A percentile compares a stretch with the other conserved stretches of the same genome.
Conservation (phyloP, 306 rosid genomes). For the Begonia fuchsioides region DNA sequence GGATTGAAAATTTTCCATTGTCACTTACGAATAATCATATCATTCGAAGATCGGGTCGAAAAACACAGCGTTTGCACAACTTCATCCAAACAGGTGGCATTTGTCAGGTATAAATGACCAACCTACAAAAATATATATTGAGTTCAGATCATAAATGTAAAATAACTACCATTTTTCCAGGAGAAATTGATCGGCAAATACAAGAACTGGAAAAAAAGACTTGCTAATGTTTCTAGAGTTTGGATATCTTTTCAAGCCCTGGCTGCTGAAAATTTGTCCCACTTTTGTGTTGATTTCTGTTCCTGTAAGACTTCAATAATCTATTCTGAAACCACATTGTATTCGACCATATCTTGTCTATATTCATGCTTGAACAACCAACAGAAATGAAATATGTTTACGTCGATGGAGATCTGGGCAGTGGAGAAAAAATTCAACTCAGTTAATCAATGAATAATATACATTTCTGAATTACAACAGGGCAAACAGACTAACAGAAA, state of each 20-base stretch:
- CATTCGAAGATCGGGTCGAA: constrained; percentile 51
- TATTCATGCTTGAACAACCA: too few relatives aligned
- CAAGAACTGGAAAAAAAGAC: constrained; percentile 21
- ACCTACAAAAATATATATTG: constrained; percentile 27
- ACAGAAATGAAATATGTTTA: too few relatives aligned
- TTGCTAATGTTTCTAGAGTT: constrained; percentile 61
- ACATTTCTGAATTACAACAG: too few relatives aligned
- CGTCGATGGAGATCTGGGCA: too few relatives aligned
- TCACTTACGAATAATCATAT: constrained; percentile 36
- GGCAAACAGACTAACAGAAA: too few relatives aligned
- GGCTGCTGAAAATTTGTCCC: not conserved
- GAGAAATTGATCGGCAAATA: constrained; percentile 5
- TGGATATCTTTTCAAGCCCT: not conserved
- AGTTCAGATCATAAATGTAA: not conserved
- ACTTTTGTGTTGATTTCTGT: too few relatives aligned
- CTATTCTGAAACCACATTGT: too few relatives aligned
- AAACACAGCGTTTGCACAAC: constrained; percentile 70
- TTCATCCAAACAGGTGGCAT: constrained; percentile 65
- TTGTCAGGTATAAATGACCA: constrained; percentile 72
- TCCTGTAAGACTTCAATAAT: too few relatives aligned
- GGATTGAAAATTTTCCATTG: constrained; percentile 1
- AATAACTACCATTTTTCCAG: not conserved
- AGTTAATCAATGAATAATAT: too few relatives aligned
- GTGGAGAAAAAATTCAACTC: too few relatives aligned
- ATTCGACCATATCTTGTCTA: too few relatives aligned